phyloP scores from a whole-genome alignment of 2,329 filamentous ascomycete species.

The Fusarium algeriense region DNA sequence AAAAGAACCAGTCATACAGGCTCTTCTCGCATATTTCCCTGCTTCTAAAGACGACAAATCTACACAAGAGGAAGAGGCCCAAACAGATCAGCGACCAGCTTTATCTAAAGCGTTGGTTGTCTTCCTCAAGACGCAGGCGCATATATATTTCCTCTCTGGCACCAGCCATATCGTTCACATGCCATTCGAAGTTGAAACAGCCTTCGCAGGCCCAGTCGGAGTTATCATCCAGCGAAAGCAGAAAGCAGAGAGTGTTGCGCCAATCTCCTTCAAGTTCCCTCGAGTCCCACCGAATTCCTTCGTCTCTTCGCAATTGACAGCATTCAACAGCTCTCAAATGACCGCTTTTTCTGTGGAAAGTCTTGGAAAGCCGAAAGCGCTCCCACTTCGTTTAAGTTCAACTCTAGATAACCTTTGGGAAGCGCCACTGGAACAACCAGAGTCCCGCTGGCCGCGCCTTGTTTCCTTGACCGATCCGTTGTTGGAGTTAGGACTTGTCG shows the following conservation, averaged over 20 bases:
- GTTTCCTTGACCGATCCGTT: slow-evolving; percentile 89
- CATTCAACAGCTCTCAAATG: slow-evolving; percentile 63
- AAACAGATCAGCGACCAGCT: slow-evolving; percentile 34
- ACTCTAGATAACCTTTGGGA: slow-evolving; percentile 72
- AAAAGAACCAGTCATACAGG: slow-evolving; percentile 87
- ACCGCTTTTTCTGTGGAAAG: slow-evolving; percentile 69
- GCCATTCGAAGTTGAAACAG: slow-evolving; percentile 92
- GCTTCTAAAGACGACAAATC: slow-evolving; percentile 57
- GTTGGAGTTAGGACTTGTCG: slow-evolving; percentile 85
- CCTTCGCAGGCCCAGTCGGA: slow-evolving; percentile 84
- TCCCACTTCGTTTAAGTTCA: slow-evolving; percentile 64
- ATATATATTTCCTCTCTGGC: slow-evolving; percentile 91
- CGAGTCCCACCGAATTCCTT: slow-evolving; percentile 86
- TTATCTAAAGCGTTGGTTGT: slow-evolving; percentile 83
- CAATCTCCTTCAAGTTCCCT: slow-evolving; percentile 67
- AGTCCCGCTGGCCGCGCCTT: slow-evolving; percentile 77
- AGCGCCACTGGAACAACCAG: slow-evolving; percentile 62
- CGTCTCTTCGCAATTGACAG: slow-evolving; percentile 74
- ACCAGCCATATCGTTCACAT: slow-evolving; percentile 91
- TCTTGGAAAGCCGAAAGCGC: slow-evolving; percentile 66
- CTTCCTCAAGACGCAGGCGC: slow-evolving; percentile 90
- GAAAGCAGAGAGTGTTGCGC: slow-evolving; percentile 61
- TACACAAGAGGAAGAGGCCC: slow-evolving; percentile 14
- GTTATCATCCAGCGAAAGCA: slow-evolving; percentile 88
- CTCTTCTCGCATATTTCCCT: slow-evolving; percentile 86